Conservation (phyloP, 352 stramenopile genomes). For the Phytophthora uliginosa region DNA sequence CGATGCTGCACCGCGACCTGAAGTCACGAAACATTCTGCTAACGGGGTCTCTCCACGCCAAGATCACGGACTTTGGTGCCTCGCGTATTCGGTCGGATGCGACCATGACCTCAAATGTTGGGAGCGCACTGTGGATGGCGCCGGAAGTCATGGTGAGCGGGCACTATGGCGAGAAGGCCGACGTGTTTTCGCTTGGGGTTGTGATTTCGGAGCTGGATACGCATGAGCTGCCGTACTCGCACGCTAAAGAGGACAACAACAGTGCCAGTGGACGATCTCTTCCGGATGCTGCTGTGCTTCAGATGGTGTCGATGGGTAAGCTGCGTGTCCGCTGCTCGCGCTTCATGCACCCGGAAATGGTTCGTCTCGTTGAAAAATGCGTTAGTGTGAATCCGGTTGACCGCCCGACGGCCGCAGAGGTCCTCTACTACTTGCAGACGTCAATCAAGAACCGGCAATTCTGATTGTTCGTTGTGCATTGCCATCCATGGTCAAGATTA, state of each 20-base stretch:
- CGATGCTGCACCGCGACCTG: conserved; percentile 63
- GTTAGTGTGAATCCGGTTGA: conserved; percentile 29
- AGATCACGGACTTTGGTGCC: conserved; percentile 65
- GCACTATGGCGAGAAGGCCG: conserved; percentile 43
- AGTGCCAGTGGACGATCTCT: conserved; percentile 18
- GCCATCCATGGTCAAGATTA: not conserved
- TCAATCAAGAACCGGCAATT: conserved; percentile 8
- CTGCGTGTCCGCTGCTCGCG: conserved; percentile 41
- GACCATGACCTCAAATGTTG: conserved; percentile 44
- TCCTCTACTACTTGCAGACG: conserved; percentile 40
- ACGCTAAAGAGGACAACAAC: conserved; percentile 21
- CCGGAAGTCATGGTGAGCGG: conserved; percentile 49
- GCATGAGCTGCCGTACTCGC: conserved; percentile 36
- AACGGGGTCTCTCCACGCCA: conserved; percentile 43
- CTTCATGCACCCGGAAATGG: conserved; percentile 16
- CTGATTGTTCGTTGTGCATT: conserved; percentile 2
- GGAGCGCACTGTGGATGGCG: conserved; percentile 48
- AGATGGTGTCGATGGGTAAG: conserved; percentile 49
- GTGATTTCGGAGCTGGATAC: conserved; percentile 49
- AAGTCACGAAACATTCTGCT: conserved; percentile 79
- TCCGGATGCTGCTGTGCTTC: conserved; percentile 42
- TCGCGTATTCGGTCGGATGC: conserved; percentile 37
- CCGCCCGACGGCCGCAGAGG: conserved; percentile 37
- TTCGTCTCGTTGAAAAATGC: conserved; percentile 25
- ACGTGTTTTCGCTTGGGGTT: conserved; percentile 52